Evolutionary conservation across 2,329 filamentous ascomycete genomes (phyloP), one percentile per base, ranked within the genome.

Genomic region (Cordyceps tenuipes): DNA sequence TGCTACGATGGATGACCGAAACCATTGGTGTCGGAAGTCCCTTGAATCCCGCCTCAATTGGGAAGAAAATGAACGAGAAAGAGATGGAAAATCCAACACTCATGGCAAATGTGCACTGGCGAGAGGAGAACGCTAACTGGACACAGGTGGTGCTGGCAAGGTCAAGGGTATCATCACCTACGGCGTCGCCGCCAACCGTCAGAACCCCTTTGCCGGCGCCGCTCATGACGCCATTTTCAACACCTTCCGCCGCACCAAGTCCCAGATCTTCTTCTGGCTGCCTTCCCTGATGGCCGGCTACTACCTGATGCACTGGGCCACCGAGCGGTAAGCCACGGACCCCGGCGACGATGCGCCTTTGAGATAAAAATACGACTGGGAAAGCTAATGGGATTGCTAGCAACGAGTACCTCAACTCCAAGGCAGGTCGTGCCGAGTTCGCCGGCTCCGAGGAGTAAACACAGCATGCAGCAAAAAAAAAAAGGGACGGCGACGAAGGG

Each of bases 221-320:
- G 76, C 82, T 65, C 79, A 93, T 75, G 89, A 87, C 67, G 93
- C 92, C 71, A 78, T 97, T 80, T 97, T 97, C 87, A 99, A 99
- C 84, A 87, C 85, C 69, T 95, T 89, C 83, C 87, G 94, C 76
- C 86, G 94, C 70, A 89, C 88, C 77, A 87, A 86, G 74, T 76
- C 82, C 68, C 94, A 97, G 82, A 85, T 96, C 67, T 85, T 97
- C 68, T 99, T 92, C 83, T 86, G 92, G 76, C 82, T 87, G 29
- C 89, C 94, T 62, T 88, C 92, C 44, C 78, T 96, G 68, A 69
- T 94, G 65, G 75, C 81, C 67, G 91, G 83, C 66, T 99, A 97
- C 80, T 85, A 86, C 72, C 72, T 85, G 66, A 89, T 97, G 87
- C 78, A 89, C 73, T 99, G 94, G 94, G 93, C 94, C 66, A 87